Evolutionary conservation across 306 rosid species (phyloP), one percentile per base, ranked within the genome.

Genomic region (Ziziphus jujuba): DNA sequence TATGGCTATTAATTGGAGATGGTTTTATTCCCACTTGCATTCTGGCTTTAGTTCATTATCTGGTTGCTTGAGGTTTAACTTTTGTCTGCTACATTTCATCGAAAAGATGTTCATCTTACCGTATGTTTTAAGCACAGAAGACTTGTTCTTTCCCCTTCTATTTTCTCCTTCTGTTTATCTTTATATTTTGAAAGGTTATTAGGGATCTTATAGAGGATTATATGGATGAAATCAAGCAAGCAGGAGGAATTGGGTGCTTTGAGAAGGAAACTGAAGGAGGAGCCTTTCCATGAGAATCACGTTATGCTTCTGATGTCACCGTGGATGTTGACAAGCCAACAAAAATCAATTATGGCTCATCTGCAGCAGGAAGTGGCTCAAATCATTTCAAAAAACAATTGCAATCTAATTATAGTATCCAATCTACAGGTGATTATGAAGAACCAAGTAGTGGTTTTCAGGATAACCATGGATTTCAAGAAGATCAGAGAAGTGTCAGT

Each of bases 181-280:
- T 40, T n/a, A 6, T 59, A 24, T 61, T 66, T 59, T 61, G 53
- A 60, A 84, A 93, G 99, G 95, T 86, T 51, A 88, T 75, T 74
- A 86, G 95, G 77, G 91, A 85, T 75, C 62, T 90, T 57, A 81
- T 93, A 80, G 96, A 80, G 79, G 96, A 86, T 53, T 88, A 65
- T 79, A 93, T 83, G 96, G 99, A 81, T 74, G 95, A 90, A 77
- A 90, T 88, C 71, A 83, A 78, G 69, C 73, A 78, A 67, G 96
- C 86, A 44, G 89, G 87, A 61, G 96, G 89, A 40, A 78, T 86
- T 57, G 91, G 85, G 63, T 78, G 81, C 77, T 85, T 87, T 56
- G 81, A 76, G 74, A 80, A 77, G 66, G 83, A 66, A 73, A 61
- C 75, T 76, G 78, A 72, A 50, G 80, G 70, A 58, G 75, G 70